phyloP scores from a whole-genome alignment of 768 basidiomycete genomes.

The Leccinum pellstonianum region DNA sequence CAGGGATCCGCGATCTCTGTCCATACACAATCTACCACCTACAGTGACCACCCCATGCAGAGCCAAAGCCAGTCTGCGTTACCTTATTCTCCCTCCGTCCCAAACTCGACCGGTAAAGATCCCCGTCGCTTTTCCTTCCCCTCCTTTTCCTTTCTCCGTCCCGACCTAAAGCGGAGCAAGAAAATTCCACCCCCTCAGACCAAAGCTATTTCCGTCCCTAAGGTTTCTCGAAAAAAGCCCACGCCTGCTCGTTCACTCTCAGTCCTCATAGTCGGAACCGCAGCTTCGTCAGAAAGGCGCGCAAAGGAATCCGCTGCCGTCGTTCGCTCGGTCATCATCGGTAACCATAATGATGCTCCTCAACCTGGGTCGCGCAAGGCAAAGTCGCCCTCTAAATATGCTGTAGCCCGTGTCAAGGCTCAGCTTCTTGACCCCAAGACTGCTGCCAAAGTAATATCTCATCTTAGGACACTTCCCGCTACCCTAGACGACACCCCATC shows the following conservation, averaged over 20 bases:
- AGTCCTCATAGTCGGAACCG: constrained; percentile 28
- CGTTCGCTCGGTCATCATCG: constrained; percentile 69
- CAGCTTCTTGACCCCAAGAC: constrained; percentile 64
- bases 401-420: constrained; percentile 63
- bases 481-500: constrained; percentile 12
- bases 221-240: constrained; percentile 43
- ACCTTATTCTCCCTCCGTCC: constrained; percentile 19
- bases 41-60: constrained; percentile 20
- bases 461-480: constrained; percentile 59
- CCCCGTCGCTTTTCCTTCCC: constrained; percentile 50
- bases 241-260: constrained; percentile 37
- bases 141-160: constrained; percentile 41
- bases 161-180: constrained; percentile 30
- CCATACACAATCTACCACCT: constrained; percentile 17
- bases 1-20: constrained; percentile 9
- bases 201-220: constrained; percentile 33
- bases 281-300: constrained; percentile 48
- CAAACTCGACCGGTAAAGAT: constrained; percentile 22
- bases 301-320: constrained; percentile 63
- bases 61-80: constrained; percentile 30
- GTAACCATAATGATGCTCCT: constrained; percentile 37
- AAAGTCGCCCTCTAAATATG: constrained; percentile 44
- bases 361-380: constrained; percentile 38
- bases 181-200: constrained; percentile 10
- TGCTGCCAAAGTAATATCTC: constrained; percentile 70